Base-by-base conservation (phyloP, 2,329 filamentous ascomycete species). In the Claviceps africana region DNA sequence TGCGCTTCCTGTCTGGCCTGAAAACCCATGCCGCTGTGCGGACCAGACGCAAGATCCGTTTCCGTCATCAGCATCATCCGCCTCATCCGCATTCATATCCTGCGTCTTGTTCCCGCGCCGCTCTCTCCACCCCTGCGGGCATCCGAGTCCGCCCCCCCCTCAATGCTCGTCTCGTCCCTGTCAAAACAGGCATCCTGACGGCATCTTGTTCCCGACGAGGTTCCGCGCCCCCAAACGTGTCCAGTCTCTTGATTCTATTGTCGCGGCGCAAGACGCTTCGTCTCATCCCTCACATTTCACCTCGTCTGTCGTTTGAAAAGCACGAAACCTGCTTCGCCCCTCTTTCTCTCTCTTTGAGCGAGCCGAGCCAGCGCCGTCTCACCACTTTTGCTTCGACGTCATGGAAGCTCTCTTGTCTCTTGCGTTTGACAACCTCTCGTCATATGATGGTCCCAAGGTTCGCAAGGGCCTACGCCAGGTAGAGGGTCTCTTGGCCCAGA, bases 401-500 rank as follows among this genome's bases (percentile, higher is more conserved):
- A 97, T 97, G 93, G 93, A 97, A 73, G 82, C 86, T 50, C 79
- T 97, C 30, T 77, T 97, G 52, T 94, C 88, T 45, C 82, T 95
- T 66, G 89, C 91, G 55, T 97, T 97, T 70, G 90, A 96, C 73
- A 95, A 95, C 70, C 84, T 96, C 58, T 94, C 90, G 55, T 96
- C 90, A 48, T 90, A 90, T 67, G 89, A 96, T 62, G 83, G 83
- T 53, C 76, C 78, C 66, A 95, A 95, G 72, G 86, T 97, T 64
- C 85, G 88, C 61, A 97, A 96, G 72, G 93, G 91, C 50, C 72
- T 97, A 59, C 85, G 88, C 59, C 91, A 96, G 71, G 88, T 97
- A 57, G 91, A 97, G 71, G 89, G 89, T 33, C 78, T 97, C 46
- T 79, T 97, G 49, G 91, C 91, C 22, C 90, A 95, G 69, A 94